These are phyloP conservation scores for Chlorella sp. DNA, from an alignment of 139 green algal genomes.

Conservation along the genomic window DNA sequence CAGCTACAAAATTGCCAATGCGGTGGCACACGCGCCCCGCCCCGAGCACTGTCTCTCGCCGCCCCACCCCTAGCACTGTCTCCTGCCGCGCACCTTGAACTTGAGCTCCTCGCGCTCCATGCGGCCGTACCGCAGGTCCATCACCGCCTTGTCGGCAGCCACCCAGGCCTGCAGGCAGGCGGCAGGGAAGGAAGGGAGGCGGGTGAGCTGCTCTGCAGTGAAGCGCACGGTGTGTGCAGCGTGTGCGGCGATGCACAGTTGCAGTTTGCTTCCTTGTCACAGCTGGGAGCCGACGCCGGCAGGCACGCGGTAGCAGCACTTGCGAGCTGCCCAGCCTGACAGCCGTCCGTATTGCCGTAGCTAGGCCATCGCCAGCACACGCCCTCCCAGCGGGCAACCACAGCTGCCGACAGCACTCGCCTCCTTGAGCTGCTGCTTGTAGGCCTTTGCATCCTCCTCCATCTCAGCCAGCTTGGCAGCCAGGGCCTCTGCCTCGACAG, in stretches of 20 bases:
- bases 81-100: conserved; percentile 7
- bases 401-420: background rate
- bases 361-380: too few relatives aligned
- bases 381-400: too few relatives aligned
- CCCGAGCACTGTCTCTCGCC: background rate
- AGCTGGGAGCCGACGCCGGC: too few relatives aligned
- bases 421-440: conserved; percentile 21
- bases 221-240: background rate
- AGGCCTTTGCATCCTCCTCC: background rate
- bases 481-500: background rate
- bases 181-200: background rate
- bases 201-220: too few relatives aligned
- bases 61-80: background rate
- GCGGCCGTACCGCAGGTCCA: background rate
- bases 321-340: too few relatives aligned
- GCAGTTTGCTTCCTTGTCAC: background rate
- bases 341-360: too few relatives aligned
- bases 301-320: too few relatives aligned
- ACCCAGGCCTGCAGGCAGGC: background rate
- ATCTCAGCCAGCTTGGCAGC: background rate
- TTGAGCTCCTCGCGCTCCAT: conserved; percentile 36
- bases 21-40: too few relatives aligned
- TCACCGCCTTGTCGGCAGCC: background rate
- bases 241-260: background rate
- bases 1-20: too few relatives aligned